A percentile compares a stretch with the other conserved stretches of the same genome.
These are phyloP conservation scores for Penicillium sumatraense DNA, from an alignment of 2,329 filamentous ascomycete species.

Conservation along the genomic window DNA sequence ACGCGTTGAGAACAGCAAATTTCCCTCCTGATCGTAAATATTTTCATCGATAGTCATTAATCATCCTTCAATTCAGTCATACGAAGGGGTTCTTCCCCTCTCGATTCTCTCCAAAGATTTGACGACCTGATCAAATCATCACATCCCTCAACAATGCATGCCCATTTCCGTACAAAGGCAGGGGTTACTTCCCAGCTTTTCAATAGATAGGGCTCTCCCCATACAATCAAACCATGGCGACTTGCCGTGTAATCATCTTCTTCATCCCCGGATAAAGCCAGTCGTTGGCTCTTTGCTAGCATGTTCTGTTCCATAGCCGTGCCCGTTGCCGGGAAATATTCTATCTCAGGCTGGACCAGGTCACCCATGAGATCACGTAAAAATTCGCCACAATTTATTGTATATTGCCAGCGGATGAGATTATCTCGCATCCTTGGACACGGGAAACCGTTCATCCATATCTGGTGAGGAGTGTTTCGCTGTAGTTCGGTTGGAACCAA, in stretches of 20 bases:
- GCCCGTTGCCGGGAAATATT: not conserved
- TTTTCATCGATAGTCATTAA: not conserved
- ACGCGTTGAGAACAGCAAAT: too few species aligned
- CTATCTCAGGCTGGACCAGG: not conserved
- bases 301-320: not conserved
- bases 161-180: conserved; percentile 25
- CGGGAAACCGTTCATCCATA: not conserved
- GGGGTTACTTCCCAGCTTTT: conserved; percentile 26
- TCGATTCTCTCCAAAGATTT: conserved; percentile 14
- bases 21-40: too few species aligned
- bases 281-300: not conserved
- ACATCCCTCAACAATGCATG: conserved; percentile 20
- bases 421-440: not conserved
- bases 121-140: conserved; percentile 20
- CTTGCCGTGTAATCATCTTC: conserved; percentile 20
- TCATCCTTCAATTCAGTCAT: not conserved
- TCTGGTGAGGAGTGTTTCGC: not conserved
- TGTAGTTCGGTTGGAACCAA: not conserved
- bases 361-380: not conserved
- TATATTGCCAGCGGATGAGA: not conserved
- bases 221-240: conserved; percentile 19
- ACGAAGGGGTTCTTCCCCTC: conserved; percentile 8
- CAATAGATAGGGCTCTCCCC: conserved; percentile 19
- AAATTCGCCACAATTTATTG: not conserved
- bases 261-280: not conserved